Percentiles rank a stretch among this genome's conserved stretches.
Conservation (phyloP, 805 yeast genomes). For the Kockiozyma suomiensis region DNA sequence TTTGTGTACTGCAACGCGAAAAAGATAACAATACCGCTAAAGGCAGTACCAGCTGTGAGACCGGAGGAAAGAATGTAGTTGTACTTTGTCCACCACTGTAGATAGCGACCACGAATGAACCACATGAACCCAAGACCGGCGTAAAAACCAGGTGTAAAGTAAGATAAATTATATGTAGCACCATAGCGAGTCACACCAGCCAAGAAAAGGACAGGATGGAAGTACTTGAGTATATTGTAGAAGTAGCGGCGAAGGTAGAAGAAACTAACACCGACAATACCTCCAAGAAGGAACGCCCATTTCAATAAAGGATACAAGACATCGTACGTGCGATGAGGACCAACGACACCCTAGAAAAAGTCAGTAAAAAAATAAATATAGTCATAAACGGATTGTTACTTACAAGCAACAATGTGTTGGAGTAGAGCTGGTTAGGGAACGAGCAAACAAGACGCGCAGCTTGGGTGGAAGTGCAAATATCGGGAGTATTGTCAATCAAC, state of each 20-base stretch:
- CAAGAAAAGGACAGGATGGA: slow-evolving; percentile 33
- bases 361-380: neutral
- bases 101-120: slow-evolving; percentile 56
- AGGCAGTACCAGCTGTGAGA: slow-evolving; percentile 66
- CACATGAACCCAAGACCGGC: slow-evolving; percentile 59
- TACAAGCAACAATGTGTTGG: slow-evolving; percentile 34
- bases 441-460: slow-evolving; percentile 35
- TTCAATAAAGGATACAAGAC: slow-evolving; percentile 33
- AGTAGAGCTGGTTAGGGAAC: slow-evolving; percentile 36
- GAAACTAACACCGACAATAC: slow-evolving; percentile 15
- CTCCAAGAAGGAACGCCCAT: slow-evolving; percentile 36
- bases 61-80: slow-evolving; percentile 69
- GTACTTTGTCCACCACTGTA: slow-evolving; percentile 76
- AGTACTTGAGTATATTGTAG: slow-evolving; percentile 15
- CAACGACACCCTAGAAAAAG: slow-evolving; percentile 34
- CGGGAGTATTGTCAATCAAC: slow-evolving; percentile 42
- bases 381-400: neutral
- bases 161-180: slow-evolving; percentile 25
- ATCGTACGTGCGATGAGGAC: slow-evolving; percentile 36
- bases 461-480: slow-evolving; percentile 34
- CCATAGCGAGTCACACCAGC: slow-evolving; percentile 31
- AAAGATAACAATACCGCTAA: slow-evolving; percentile 61
- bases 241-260: slow-evolving; percentile 20
- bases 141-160: slow-evolving; percentile 48
- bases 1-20: slow-evolving; percentile 49